Conservation (phyloP, 1,284 basidiomycete species). For the Gymnopus androsaceus region DNA sequence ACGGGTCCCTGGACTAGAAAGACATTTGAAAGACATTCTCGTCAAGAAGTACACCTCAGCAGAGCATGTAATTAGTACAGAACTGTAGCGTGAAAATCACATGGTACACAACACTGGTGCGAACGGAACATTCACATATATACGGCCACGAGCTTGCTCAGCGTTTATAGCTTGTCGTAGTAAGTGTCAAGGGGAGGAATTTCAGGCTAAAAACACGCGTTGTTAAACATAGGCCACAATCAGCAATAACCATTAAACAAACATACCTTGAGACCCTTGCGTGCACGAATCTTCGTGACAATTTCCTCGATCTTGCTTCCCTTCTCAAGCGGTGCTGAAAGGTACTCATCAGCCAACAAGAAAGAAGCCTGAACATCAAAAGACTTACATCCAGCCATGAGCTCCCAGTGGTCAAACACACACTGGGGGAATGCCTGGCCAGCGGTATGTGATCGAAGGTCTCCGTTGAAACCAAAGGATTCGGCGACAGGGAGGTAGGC, state of each 20-base stretch:
- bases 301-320: slow-evolving; percentile 90
- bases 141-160: no score
- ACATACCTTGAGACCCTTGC: slow-evolving; percentile 90
- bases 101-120: no score
- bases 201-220: slow-evolving; percentile 55
- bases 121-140: no score
- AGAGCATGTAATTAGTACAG: no score
- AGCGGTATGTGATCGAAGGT: slow-evolving; percentile 88
- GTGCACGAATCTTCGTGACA: slow-evolving; percentile 80
- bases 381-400: slow-evolving; percentile 77
- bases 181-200: slow-evolving; percentile 85
- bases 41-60: no score
- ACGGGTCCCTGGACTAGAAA: no score
- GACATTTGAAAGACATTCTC: no score
- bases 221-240: neutral
- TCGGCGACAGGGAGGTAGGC: slow-evolving; percentile 96
- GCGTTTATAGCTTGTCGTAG: slow-evolving; percentile 84
- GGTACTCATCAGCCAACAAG: slow-evolving; percentile 18
- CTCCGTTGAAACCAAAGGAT: slow-evolving; percentile 99
- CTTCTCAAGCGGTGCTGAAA: slow-evolving; percentile 74
- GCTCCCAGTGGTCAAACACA: slow-evolving; percentile 93
- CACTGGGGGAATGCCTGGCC: slow-evolving; percentile 98
- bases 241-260: neutral
- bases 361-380: slow-evolving; percentile 27
- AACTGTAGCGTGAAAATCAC: no score